phyloP scores from a whole-genome alignment of 1,139 yeast species.

The Taiozyma onychis region DNA sequence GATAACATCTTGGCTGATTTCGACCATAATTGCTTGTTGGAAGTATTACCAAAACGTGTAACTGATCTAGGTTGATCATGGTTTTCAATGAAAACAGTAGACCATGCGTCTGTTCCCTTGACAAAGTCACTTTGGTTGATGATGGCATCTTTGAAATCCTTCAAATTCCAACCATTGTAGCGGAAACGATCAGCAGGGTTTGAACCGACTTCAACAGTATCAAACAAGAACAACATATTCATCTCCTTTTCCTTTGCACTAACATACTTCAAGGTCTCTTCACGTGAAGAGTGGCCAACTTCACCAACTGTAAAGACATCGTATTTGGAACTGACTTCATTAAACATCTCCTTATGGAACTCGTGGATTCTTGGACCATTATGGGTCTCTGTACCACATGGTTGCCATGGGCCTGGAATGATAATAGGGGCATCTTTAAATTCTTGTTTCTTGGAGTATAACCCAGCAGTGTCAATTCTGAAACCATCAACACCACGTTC shows the following conservation, averaged over 20 bases:
- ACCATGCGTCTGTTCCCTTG: conserved; percentile 53
- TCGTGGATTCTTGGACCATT: conserved; percentile 54
- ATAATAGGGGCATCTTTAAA: conserved; percentile 46
- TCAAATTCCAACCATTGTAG: conserved; percentile 34
- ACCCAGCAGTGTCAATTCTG: conserved; percentile 49
- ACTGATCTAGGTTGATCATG: conserved; percentile 55
- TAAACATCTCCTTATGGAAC: conserved; percentile 48
- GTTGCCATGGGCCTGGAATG: conserved; percentile 39
- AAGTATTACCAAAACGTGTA: conserved; percentile 44
- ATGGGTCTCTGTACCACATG: conserved; percentile 28
- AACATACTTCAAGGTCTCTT: conserved; percentile 41
- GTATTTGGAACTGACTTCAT: conserved; percentile 39
- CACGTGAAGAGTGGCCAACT: conserved; percentile 39
- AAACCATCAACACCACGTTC: conserved; percentile 55
- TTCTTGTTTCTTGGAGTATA: conserved; percentile 44
- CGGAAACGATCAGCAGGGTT: conserved; percentile 28
- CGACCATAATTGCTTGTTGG: conserved; percentile 25
- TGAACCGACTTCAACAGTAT: conserved; percentile 41
- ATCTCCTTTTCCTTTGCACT: conserved; percentile 45
- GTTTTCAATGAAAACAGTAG: conserved; percentile 50
- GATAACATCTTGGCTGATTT: conserved; percentile 44
- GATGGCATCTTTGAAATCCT: conserved; percentile 40
- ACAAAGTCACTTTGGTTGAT: conserved; percentile 32
- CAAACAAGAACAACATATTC: conserved; percentile 48
- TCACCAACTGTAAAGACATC: conserved; percentile 57